Evolutionary conservation across 345 rosid species (phyloP), one percentile per base, ranked within the genome.

Genomic region (Cardamine occulta): DNA sequence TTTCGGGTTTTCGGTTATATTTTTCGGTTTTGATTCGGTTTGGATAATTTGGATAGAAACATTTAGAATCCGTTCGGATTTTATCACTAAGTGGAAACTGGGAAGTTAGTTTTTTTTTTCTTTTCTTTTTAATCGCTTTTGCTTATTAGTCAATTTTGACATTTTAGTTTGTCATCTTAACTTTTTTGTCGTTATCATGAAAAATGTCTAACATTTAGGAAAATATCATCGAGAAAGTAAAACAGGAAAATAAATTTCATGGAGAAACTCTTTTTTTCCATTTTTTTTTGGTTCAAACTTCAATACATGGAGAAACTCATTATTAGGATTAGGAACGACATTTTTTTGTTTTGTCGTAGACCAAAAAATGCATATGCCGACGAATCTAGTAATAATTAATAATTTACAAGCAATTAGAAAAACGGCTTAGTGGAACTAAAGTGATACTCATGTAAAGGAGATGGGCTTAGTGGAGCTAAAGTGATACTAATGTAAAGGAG

Each of bases 131-230:
- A 10, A 1, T 66, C 59, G 21, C 13, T 47, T 57, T 66, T 26
- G 51, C 42, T 21, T 26, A 57, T 39, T 13, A 8, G 66, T 60
- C 62, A 59, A 37, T 14, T 67, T 67, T 66, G 79, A 74, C 45
- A 19, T 66, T 74, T 74, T 26, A 23, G 49, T 10, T 45, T 45
- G 51, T 45, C 51, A 45, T n/a, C 19, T 47, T 32, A 31, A 29
- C 70, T 63, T 42, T 55, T 6, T 39, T 6, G 55, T 72, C 31
- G 7, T 65, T 35, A 26, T 26, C 72, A 24, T 35, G 19, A 34
- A 9, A 49, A 58, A 8, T 13, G 12, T 66, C 18, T 5, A 28
- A 15, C 32, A 53, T 48, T 48, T 61, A 49, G 4, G 19, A 32
- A 32, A 48, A 7, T 13, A 4, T 18, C 35, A 21, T 63, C 35